phyloP scores from a whole-genome alignment of 2,329 filamentous ascomycete species.

The Fusarium aywerte region DNA sequence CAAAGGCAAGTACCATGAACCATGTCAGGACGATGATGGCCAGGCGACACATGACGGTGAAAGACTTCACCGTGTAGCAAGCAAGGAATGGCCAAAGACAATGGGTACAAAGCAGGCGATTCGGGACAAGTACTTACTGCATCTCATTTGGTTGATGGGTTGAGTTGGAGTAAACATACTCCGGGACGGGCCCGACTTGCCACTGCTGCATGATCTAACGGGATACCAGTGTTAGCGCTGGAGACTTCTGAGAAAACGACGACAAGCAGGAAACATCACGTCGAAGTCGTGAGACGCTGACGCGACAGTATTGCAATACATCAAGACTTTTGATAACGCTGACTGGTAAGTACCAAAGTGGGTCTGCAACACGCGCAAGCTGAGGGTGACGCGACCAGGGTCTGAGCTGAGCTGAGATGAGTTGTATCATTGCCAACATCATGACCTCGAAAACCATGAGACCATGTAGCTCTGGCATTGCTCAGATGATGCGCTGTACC shows the following conservation, averaged over 20 bases:
- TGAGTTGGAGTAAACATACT: slow-evolving; percentile 67
- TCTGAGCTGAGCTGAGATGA: slow-evolving; percentile 32
- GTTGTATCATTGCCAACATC: slow-evolving; percentile 26
- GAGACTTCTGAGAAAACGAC: slow-evolving; percentile 1
- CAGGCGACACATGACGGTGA: slow-evolving; percentile 37
- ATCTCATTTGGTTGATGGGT: slow-evolving; percentile 66
- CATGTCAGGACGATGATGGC: slow-evolving; percentile 14
- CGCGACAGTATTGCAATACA: slow-evolving; percentile 23
- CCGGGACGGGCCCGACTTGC: slow-evolving; percentile 69
- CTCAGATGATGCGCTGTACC: neutral
- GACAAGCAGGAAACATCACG: slow-evolving; percentile 21
- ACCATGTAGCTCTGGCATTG: neutral
- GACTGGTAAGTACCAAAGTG: slow-evolving; percentile 39
- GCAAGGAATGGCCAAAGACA: slow-evolving; percentile 12
- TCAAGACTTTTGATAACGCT: slow-evolving; percentile 29
- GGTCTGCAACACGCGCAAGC: slow-evolving; percentile 42
- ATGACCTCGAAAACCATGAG: slow-evolving; percentile 6
- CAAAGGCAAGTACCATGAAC: neutral
- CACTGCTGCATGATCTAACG: slow-evolving; percentile 69
- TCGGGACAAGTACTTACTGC: slow-evolving; percentile 67
- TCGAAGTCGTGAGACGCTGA: slow-evolving; percentile 22
- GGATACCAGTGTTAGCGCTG: slow-evolving; percentile 42
- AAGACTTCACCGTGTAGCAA: slow-evolving; percentile 32
- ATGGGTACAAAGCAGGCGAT: slow-evolving; percentile 46
- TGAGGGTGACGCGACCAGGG: slow-evolving; percentile 45